phyloP scores from a whole-genome alignment of 2,329 filamentous ascomycete genomes.

The Aspergillus puulaauensis region DNA sequence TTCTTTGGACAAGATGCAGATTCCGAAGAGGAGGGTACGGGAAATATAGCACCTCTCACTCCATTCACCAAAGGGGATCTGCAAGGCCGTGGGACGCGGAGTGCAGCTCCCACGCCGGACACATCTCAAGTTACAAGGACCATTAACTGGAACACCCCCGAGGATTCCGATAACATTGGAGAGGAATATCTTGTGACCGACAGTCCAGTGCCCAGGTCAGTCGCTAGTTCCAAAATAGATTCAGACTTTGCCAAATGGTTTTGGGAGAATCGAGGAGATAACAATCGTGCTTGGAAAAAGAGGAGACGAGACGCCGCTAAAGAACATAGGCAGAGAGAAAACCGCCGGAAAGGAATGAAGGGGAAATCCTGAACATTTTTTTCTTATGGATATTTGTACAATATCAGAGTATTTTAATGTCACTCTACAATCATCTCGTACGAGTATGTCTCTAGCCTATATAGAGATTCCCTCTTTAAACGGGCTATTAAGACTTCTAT shows the following conservation, averaged over 20 bases:
- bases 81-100: conserved; percentile 65
- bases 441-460: background rate
- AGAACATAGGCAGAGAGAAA: conserved; percentile 59
- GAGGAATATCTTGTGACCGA: conserved; percentile 22
- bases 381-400: background rate
- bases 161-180: conserved; percentile 19
- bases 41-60: conserved; percentile 64
- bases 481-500: no score
- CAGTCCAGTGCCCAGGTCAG: conserved; percentile 25
- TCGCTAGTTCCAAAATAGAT: conserved; percentile 36
- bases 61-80: conserved; percentile 80
- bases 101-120: conserved; percentile 91
- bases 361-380: conserved; percentile 27
- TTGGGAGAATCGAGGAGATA: conserved; percentile 53
- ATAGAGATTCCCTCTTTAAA: background rate
- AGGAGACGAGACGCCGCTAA: conserved; percentile 60
- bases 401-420: background rate
- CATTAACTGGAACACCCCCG: conserved; percentile 28
- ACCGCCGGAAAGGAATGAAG: conserved; percentile 51
- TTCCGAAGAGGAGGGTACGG: conserved; percentile 43
- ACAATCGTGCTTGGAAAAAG: conserved; percentile 54
- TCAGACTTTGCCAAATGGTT: conserved; percentile 64
- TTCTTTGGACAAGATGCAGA: conserved; percentile 69
- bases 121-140: conserved; percentile 68
- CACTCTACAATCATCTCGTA: background rate